Percentiles rank a stretch among this genome's conserved stretches.
phyloP scores from a whole-genome alignment of 441 rosid species.

The Rhodomyrtus psidioides region DNA sequence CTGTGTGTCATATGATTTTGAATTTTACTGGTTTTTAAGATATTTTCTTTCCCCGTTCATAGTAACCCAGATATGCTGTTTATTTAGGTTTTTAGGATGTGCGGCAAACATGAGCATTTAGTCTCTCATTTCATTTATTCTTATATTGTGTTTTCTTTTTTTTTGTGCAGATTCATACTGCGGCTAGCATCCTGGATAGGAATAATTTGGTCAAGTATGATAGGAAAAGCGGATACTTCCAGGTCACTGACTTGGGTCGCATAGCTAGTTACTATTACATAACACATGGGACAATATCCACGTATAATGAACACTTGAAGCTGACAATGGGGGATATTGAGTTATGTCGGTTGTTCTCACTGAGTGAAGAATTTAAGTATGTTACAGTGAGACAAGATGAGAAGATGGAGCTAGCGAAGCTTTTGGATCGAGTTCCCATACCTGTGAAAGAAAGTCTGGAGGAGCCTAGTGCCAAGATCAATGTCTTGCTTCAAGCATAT shows the following conservation, averaged over 20 bases:
- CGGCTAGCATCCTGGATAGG: slow-evolving; percentile 81
- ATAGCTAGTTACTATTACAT: slow-evolving; percentile 94
- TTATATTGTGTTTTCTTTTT: background rate
- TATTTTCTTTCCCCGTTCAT: background rate
- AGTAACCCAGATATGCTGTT: background rate
- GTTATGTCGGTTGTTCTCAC: slow-evolving; percentile 72
- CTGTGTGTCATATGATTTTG: background rate
- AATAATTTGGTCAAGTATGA: slow-evolving; percentile 89
- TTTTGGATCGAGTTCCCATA: slow-evolving; percentile 84
- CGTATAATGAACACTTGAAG: slow-evolving; percentile 88
- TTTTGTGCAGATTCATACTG: slow-evolving; percentile 70
- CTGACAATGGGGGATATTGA: slow-evolving; percentile 96
- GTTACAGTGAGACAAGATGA: slow-evolving; percentile 96
- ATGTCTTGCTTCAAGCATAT: slow-evolving; percentile 90
- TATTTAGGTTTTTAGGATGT: background rate
- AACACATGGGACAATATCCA: slow-evolving; percentile 87
- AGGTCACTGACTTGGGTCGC: slow-evolving; percentile 93
- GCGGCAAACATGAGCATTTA: background rate
- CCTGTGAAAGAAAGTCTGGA: slow-evolving; percentile 95
- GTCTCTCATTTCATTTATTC: background rate
- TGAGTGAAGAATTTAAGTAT: slow-evolving; percentile 90
- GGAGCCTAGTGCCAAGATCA: slow-evolving; percentile 95
- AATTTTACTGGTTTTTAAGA: background rate
- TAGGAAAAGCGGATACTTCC: slow-evolving; percentile 88
- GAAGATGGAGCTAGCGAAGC: slow-evolving; percentile 97